A percentile compares a stretch with the other conserved stretches of the same genome.
These are phyloP conservation scores for Leonotis leonurus DNA, from an alignment of 257 asterid genomes.

Conservation along the genomic window DNA sequence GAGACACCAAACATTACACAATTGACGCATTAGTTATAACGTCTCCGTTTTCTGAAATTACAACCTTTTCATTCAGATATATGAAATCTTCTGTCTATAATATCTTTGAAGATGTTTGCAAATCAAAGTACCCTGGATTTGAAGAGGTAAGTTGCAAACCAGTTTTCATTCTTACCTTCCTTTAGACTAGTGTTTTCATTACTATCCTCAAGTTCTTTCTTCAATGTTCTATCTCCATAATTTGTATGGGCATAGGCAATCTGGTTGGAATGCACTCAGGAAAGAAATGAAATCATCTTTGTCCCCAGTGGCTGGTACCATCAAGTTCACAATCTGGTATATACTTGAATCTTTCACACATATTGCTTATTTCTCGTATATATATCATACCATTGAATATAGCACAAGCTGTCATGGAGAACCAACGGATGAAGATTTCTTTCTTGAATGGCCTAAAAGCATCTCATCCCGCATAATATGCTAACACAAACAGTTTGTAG, in stretches of 20 bases:
- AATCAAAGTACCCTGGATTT: constrained; percentile 62
- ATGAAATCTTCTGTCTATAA: constrained; percentile 69
- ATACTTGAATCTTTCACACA: not conserved
- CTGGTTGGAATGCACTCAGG: constrained; percentile 92
- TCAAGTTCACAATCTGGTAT: constrained; percentile 95
- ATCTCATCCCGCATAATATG: too few relatives aligned
- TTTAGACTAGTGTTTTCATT: not conserved
- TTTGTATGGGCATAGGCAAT: constrained; percentile 42
- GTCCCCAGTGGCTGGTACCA: constrained; percentile 99
- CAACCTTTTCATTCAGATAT: constrained; percentile 38
- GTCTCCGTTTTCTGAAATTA: not conserved
- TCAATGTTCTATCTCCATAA: not conserved
- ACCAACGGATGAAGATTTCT: too few relatives aligned
- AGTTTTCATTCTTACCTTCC: constrained; percentile 5
- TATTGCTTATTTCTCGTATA: not conserved
- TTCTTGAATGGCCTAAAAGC: too few relatives aligned
- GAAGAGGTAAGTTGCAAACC: constrained; percentile 46
- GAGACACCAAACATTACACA: too few relatives aligned
- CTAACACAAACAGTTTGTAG: too few relatives aligned
- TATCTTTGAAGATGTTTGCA: constrained; percentile 66
- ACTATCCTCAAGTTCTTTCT: not conserved
- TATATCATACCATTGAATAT: not conserved
- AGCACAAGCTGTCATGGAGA: not conserved
- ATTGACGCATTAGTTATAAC: not conserved
- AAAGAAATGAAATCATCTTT: constrained; percentile 69